Conservation (phyloP, 495 filamentous ascomycete genomes). For the Zalerion maritima region DNA sequence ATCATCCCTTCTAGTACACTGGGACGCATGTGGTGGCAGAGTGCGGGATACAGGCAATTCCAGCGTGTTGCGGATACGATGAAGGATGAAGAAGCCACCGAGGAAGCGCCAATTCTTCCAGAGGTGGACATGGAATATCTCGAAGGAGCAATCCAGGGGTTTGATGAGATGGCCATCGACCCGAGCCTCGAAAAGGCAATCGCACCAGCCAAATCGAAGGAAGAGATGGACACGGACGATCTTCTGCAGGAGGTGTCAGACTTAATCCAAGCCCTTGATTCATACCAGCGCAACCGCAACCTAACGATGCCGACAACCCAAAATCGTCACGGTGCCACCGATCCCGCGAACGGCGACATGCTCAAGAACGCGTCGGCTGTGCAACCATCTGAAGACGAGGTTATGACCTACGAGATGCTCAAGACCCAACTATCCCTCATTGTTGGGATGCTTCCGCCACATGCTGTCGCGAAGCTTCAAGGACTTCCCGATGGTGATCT, state of each 20-base stretch:
- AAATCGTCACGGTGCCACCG: constrained; percentile 28
- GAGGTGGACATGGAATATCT: constrained; percentile 32
- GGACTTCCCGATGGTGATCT: constrained; percentile 70
- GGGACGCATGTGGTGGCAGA: constrained; percentile 76
- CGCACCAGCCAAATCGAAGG: constrained; percentile 28
- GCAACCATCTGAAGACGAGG: constrained; percentile 48
- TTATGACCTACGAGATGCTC: constrained; percentile 56
- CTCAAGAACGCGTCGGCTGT: constrained; percentile 32
- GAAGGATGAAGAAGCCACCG: constrained; percentile 23
- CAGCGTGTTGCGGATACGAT: constrained; percentile 34
- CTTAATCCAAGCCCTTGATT: constrained; percentile 68
- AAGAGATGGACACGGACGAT: constrained; percentile 57
- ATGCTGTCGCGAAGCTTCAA: constrained; percentile 72
- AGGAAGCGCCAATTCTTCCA: constrained; percentile 18
- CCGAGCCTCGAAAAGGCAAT: constrained; percentile 35
- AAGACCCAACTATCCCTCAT: constrained; percentile 58
- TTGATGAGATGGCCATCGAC: constrained; percentile 34
- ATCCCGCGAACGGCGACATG: constrained; percentile 37
- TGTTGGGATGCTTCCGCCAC: constrained; percentile 65
- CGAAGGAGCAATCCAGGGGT: constrained; percentile 30
- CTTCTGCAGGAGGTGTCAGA: constrained; percentile 67
- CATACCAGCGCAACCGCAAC: constrained; percentile 73
- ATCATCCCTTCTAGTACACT: constrained; percentile 56
- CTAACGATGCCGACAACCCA: constrained; percentile 39
- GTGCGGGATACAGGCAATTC: constrained; percentile 48